These are phyloP conservation scores for Zygotorulaspora chibaensis DNA, from an alignment of 805 yeast species.

Conservation along the genomic window DNA sequence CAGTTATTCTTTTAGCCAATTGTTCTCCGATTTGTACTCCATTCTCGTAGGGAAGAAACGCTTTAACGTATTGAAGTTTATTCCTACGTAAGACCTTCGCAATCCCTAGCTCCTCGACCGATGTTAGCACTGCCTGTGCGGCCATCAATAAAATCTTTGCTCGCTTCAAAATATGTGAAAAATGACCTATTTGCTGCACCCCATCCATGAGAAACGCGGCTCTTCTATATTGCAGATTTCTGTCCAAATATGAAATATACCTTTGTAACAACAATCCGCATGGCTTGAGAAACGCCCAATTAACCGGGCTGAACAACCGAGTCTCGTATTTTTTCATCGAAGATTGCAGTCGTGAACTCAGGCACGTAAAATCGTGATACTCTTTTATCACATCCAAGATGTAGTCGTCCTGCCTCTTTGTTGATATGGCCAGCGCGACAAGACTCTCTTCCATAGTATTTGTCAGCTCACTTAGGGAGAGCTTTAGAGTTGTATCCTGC, in stretches of 20 bases:
- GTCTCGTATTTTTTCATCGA: not conserved
- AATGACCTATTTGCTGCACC: not conserved
- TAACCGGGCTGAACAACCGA: not conserved
- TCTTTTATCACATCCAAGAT: not conserved
- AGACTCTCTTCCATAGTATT: not conserved
- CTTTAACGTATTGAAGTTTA: not conserved
- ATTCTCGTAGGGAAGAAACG: not conserved
- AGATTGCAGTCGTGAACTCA: not conserved
- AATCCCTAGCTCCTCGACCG: not conserved
- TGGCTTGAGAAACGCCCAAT: not conserved
- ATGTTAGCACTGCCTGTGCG: not conserved
- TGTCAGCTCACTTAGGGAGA: not conserved
- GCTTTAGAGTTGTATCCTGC: not conserved
- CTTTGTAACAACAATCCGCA: not conserved
- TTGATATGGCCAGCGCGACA: not conserved
- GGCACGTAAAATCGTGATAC: not conserved
- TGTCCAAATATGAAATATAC: not conserved
- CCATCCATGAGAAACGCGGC: not conserved
- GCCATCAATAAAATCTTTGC: not conserved
- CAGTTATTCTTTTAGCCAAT: not conserved
- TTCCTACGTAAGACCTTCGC: not conserved
- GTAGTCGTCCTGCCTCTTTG: not conserved
- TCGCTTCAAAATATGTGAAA: not conserved
- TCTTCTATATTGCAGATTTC: not conserved
- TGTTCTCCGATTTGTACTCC: not conserved